These are phyloP conservation scores for Alternaria conjuncta DNA, from an alignment of 2,329 filamentous ascomycete genomes.

Conservation along the genomic window DNA sequence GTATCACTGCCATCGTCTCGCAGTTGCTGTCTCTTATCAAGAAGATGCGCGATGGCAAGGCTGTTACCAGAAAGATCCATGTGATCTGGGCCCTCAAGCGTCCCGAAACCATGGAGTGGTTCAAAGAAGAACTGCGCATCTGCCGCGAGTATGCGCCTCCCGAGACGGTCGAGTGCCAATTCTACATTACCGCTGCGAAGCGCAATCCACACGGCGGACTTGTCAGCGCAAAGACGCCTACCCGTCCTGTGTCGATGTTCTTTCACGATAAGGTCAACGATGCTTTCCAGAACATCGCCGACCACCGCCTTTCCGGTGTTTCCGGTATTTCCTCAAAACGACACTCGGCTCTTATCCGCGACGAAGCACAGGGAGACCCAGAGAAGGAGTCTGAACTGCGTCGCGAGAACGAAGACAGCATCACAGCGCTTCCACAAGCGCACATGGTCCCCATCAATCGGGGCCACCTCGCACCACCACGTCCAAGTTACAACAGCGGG, in stretches of 20 bases:
- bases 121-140: constrained; percentile 90
- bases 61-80: constrained; percentile 86
- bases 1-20: constrained; percentile 91
- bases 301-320: constrained; percentile 63
- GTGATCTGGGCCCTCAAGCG: constrained; percentile 94
- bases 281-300: constrained; percentile 84
- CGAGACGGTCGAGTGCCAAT: constrained; percentile 89
- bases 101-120: constrained; percentile 96
- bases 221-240: constrained; percentile 59
- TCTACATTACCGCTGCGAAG: constrained; percentile 86
- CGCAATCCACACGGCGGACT: constrained; percentile 57
- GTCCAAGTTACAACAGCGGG: constrained; percentile 26
- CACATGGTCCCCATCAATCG: constrained; percentile 44
- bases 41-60: constrained; percentile 92
- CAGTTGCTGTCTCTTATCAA: constrained; percentile 95
- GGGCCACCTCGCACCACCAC: constrained; percentile 52
- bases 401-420: constrained; percentile 81
- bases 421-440: constrained; percentile 76
- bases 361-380: constrained; percentile 78
- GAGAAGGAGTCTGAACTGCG: constrained; percentile 82
- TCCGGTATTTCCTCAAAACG: constrained; percentile 59
- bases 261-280: constrained; percentile 89
- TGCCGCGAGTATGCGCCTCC: constrained; percentile 88
- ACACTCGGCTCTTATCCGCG: constrained; percentile 81
- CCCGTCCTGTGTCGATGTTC: constrained; percentile 70